Evolutionary conservation across 345 rosid species (phyloP), one percentile per base, ranked within the genome.

Genomic region (Nephelium lappaceum): DNA sequence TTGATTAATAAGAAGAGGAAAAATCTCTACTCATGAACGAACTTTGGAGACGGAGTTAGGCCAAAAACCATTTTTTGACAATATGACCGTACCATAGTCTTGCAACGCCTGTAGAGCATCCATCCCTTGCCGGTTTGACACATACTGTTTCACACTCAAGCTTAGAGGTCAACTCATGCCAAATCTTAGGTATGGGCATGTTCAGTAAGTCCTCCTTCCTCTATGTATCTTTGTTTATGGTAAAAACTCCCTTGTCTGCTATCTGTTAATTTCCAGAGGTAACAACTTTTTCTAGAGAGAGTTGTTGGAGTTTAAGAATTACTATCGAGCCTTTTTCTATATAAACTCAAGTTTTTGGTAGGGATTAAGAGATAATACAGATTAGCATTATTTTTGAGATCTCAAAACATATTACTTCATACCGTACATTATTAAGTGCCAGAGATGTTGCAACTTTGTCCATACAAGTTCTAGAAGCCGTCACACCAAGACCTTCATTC

Each of bases 71-170:
- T n/a, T n/a, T n/a, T n/a, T n/a, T n/a, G n/a, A n/a, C n/a, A n/a
- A n/a, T n/a, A n/a, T n/a, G n/a, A n/a, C n/a, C n/a, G n/a, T n/a
- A 93, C 98, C 97, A 87, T 77, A 95, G 82, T 89, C 98, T 90
- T 75, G 99, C 98, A 73, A 95, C 99, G 72, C 99, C 99, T 71
- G 97, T 93, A 65, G 99, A 95, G 85, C 99, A 95, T 62, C 99
- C 99, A 86, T 95, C 98, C 81, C 90, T 91, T 67, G 98, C 95
- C 25, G 99, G 99, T 84, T 95, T 93, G 62, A 95, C 86, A 79
- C 99, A 95, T 75, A 95, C 65, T 53, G 97, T 92, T 80, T 84
- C 88, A 83, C 95, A 88, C 74, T 80, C 90, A 81, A 95, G 90
- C 91, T 84, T 87, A 78, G 89, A 84, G 63, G 82, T 89, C 81